Conservation (phyloP, 257 asterid species). For the Solanum bulbocastanum region DNA sequence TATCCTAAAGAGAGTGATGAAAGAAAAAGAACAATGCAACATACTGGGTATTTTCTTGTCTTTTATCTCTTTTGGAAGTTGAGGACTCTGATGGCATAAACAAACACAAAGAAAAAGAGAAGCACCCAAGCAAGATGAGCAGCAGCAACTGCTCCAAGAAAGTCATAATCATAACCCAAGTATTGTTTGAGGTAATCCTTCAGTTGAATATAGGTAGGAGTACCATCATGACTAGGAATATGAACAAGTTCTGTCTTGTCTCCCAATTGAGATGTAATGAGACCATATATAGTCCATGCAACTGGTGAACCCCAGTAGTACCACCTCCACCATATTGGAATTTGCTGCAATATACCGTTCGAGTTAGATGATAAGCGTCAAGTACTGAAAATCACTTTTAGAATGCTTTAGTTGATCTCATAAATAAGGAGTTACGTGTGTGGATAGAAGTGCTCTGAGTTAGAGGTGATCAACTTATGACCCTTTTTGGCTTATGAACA, state of each 20-base stretch:
- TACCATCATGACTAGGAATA: slow-evolving; percentile 33
- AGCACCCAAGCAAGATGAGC: slow-evolving; percentile 66
- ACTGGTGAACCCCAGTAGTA: slow-evolving; percentile 70
- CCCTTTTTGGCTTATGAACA: not conserved
- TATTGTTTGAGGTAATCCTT: slow-evolving; percentile 41
- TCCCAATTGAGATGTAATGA: slow-evolving; percentile 43
- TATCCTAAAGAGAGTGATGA: not conserved
- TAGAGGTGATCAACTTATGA: not conserved
- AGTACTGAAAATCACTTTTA: not conserved
- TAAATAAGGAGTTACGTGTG: not conserved
- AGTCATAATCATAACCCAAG: slow-evolving; percentile 46
- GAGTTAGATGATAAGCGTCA: not conserved
- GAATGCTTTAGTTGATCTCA: not conserved
- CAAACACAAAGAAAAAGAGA: slow-evolving; percentile 52
- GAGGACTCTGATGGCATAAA: slow-evolving; percentile 48
- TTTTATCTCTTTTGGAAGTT: slow-evolving; percentile 63
- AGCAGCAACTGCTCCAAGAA: slow-evolving; percentile 50
- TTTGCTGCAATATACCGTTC: slow-evolving; percentile 20
- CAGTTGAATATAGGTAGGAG: slow-evolving; percentile 14
- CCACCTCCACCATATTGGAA: slow-evolving; percentile 79
- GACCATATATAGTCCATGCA: slow-evolving; percentile 44
- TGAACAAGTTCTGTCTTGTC: slow-evolving; percentile 28
- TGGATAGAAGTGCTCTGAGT: not conserved
- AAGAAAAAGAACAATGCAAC: not conserved
- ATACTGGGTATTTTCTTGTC: not conserved